Base-by-base conservation (phyloP, 2,329 filamentous ascomycete genomes). In the Ceratocystis ficicola region DNA sequence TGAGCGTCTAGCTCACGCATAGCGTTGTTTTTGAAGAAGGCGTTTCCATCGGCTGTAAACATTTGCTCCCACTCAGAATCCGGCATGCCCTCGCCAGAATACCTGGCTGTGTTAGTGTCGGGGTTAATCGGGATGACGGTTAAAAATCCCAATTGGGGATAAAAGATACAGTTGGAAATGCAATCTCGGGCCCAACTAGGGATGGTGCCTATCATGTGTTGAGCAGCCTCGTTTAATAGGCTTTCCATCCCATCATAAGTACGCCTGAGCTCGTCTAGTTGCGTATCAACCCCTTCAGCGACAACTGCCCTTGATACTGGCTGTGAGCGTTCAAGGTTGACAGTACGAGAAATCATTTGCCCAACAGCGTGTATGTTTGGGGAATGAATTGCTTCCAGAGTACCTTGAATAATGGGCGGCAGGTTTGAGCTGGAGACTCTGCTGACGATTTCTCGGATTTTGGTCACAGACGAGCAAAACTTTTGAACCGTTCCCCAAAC, bases 141-240 rank as follows among this genome's bases (percentile, higher is more conserved):
- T 46, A 96, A 81, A 72, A 96, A 99, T 0, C 94, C 94, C 46
- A 96, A 83, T 71, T 96, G 91, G 0, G 92, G 93, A 68, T 95
- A 88, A 73, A 94, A 96, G 20, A 94, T 87, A 69, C 95, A 95
- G 65, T 92, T 92, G 44, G 81, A 78, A 15, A 86, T 75, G 67
- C 82, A 79, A 36, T 75, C 73, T 30, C 74, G 73, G 20, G 79
- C 79, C 79, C 81, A 80, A 67, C 81, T 78, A 0, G 91, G 87
- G 22, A 94, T 77, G 1, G 80, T 79, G 15, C 75, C 74, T 0
- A 82, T 82, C 66, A 96, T 78, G n/a, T 83, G 81, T 20, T 79
- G 77, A 4, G 86, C 85, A 1, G 90, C 83, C 64, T 84, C 75
- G 1, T 83, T 85, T 15, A 99, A 80, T 12, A 96, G 80, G 67